Evolutionary conservation across 2,329 filamentous ascomycete species (phyloP).

Genomic region (Alternaria consortialis): DNA sequence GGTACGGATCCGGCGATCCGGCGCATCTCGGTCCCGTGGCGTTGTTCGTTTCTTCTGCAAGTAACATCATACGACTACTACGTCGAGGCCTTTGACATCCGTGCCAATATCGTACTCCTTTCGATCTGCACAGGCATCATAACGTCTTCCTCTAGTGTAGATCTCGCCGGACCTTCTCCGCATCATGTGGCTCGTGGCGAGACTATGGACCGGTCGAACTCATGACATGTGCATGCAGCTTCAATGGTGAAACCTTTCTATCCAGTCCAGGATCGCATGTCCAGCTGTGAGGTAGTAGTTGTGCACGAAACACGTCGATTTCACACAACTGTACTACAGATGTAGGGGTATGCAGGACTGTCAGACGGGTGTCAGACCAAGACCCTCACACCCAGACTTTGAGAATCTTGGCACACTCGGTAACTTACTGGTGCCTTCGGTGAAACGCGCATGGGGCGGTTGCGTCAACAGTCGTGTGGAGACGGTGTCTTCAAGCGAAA

Average conservation of each 20-base stretch:
- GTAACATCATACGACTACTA: not conserved
- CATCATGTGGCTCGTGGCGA: conserved; percentile 8
- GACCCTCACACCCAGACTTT: conserved; percentile 8
- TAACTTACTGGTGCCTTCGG: conserved; percentile 2
- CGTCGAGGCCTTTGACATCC: not conserved
- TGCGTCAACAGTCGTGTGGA: conserved; percentile 6
- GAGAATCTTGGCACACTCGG: conserved; percentile 2
- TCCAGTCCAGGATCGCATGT: conserved; percentile 7
- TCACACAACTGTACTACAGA: conserved; percentile 5
- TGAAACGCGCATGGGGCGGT: conserved; percentile 14
- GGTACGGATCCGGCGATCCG: not conserved
- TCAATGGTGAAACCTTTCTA: conserved; percentile 1
- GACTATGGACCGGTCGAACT: not conserved
- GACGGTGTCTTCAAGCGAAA: conserved; percentile 8
- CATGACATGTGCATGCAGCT: conserved; percentile 11
- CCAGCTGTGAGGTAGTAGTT: not conserved
- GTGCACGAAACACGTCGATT: conserved; percentile 14
- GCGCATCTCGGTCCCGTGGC: not conserved
- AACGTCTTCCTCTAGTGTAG: conserved; percentile 13
- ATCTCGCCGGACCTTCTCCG: conserved; percentile 12
- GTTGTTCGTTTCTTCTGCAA: not conserved
- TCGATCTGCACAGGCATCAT: conserved; percentile 9
- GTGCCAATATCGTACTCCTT: conserved; percentile 1
- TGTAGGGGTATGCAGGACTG: conserved; percentile 12
- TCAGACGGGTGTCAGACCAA: conserved; percentile 17